phyloP scores from a whole-genome alignment of 1,284 basidiomycete species.

The Boletus nobilissimus region DNA sequence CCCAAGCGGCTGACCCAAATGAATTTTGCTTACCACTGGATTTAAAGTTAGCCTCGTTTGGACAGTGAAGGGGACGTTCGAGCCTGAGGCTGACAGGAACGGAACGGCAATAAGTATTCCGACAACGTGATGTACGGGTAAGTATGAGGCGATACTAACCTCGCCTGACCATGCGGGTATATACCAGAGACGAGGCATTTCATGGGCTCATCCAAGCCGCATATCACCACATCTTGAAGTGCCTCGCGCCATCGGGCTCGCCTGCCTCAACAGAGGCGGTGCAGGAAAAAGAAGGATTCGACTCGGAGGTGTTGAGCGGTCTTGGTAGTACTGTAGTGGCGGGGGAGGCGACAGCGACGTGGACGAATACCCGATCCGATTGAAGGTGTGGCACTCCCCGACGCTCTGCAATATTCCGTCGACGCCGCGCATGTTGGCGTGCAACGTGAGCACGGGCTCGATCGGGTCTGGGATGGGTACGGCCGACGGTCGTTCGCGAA shows the following conservation, averaged over 20 bases:
- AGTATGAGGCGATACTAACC: no score
- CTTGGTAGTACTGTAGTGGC: background rate
- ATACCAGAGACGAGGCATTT: no score
- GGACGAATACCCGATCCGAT: slow-evolving; percentile 9
- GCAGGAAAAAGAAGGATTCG: slow-evolving; percentile 21
- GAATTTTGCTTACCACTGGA: background rate
- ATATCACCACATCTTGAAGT: slow-evolving; percentile 63
- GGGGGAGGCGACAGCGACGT: slow-evolving; percentile 28
- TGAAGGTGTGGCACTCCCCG: background rate
- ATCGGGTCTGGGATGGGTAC: background rate
- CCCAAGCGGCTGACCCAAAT: slow-evolving; percentile 15
- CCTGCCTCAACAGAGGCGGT: background rate
- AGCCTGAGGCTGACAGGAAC: background rate
- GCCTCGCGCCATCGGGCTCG: slow-evolving; percentile 38
- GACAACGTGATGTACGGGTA: no score
- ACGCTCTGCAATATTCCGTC: slow-evolving; percentile 45
- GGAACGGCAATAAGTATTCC: no score
- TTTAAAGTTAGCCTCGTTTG: background rate
- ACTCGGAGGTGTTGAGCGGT: slow-evolving; percentile 16
- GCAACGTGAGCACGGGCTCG: slow-evolving; percentile 34
- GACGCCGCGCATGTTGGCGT: slow-evolving; percentile 45
- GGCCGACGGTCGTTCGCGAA: slow-evolving; percentile 26
- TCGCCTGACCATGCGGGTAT: no score
- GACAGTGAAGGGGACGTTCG: background rate
- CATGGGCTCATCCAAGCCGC: slow-evolving; percentile 72